phyloP scores from a whole-genome alignment of 306 rosid genomes.

The Corylus americana region DNA sequence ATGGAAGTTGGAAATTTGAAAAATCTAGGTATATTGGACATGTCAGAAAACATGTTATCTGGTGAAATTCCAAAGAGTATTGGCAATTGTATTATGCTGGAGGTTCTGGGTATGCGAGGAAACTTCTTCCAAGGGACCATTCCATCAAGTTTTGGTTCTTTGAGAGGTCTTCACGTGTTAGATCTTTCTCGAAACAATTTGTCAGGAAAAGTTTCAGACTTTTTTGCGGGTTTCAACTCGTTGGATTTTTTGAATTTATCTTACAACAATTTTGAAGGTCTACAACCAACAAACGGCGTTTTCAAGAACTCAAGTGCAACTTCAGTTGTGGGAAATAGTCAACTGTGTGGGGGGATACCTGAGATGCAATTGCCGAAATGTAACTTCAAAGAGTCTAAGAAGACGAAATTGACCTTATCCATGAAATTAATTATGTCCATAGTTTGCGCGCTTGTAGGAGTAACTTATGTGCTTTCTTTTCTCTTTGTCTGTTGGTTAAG shows the following conservation, averaged over 20 bases:
- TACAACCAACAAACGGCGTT: neutral
- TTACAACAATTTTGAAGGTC: neutral
- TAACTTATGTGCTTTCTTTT: neutral
- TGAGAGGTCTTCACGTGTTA: neutral
- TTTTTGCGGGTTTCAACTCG: neutral
- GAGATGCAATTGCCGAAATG: neutral
- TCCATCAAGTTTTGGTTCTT: neutral
- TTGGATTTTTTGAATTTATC: neutral
- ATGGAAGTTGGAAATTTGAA: neutral
- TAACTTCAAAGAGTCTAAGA: neutral
- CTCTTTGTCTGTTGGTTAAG: neutral
- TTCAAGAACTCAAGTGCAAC: neutral
- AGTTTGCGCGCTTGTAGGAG: neutral
- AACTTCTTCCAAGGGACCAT: neutral
- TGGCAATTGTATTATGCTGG: neutral
- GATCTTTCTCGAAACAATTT: neutral
- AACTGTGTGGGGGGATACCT: neutral
- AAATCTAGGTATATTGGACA: neutral
- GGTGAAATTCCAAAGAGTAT: neutral
- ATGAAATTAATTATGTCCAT: too few relatives aligned
- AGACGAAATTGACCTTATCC: neutral
- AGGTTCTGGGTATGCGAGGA: rapidly evolving
- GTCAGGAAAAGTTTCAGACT: neutral
- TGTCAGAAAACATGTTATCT: neutral
- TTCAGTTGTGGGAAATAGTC: neutral